Evolutionary conservation across 2,329 filamentous ascomycete genomes (phyloP).

Genomic region (Aureobasidium vineae): DNA sequence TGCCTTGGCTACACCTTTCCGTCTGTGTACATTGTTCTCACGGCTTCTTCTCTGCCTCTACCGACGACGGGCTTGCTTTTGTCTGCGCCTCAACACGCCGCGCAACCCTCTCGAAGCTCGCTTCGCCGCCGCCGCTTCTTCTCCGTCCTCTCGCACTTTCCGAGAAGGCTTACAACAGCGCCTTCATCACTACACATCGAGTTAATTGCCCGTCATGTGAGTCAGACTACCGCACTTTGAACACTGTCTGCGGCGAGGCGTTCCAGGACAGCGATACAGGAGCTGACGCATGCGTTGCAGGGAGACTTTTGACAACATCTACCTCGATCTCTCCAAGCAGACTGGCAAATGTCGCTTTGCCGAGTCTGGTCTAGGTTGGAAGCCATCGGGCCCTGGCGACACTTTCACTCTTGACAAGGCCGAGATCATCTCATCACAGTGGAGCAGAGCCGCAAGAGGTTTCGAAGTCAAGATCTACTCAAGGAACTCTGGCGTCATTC

Average conservation of each 20-base stretch:
- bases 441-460: constrained; percentile 89
- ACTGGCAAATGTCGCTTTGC: constrained; percentile 92
- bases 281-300: constrained; percentile 39
- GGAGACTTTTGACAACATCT: constrained; percentile 98
- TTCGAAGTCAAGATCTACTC: constrained; percentile 92
- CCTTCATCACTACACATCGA: background rate
- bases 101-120: background rate
- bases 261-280: background rate
- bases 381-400: constrained; percentile 79
- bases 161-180: background rate
- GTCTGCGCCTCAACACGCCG: background rate
- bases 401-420: constrained; percentile 89
- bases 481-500: constrained; percentile 78
- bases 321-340: constrained; percentile 91
- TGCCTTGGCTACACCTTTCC: background rate
- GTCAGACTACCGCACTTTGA: background rate
- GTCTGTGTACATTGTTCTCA: background rate
- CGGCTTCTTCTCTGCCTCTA: background rate
- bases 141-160: background rate
- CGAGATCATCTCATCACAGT: constrained; percentile 84
- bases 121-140: constrained; percentile 8
- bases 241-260: background rate
- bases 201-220: background rate
- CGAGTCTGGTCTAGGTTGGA: constrained; percentile 94
- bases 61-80: background rate